Evolutionary conservation across 352 stramenopile genomes (phyloP), one percentile per base, ranked within the genome.

Genomic region (Phytophthora megakarya): DNA sequence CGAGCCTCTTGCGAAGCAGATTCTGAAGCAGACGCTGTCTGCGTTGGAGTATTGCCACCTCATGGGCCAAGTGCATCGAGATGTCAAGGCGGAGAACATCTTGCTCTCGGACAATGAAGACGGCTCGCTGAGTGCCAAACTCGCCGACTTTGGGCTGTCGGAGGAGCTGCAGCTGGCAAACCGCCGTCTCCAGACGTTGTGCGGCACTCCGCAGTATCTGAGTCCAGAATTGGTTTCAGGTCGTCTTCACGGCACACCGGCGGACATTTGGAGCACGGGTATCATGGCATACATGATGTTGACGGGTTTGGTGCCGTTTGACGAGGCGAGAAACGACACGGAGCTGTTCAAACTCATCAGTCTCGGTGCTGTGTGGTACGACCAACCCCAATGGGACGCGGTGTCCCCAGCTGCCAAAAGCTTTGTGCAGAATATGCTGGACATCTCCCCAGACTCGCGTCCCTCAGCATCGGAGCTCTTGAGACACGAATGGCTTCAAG

Each of bases 141-240:
- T 97, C 28, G 88, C 88, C 0, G 90, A 97, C 70, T 97, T 97
- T 78, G 90, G 90, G 0, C 67, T 97, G 12, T 90, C 84, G n/a
- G 95, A 84, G 64, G 80, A 98, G 68, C 83, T 97, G 23, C 84
- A 97, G 50, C 84, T 95, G 44, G 87, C 84, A 16, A 91, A 93
- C 79, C 86, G 76, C 8, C 82, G 80, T 43, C 85, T 98, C 15
- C 89, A 89, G 23, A 95, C 95, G 23, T 84, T 97, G 63, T 99
- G 96, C 72, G 96, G 96, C 42, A 99, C 96, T 32, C 96, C 96
- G 6, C 95, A 97, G 44, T 99, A 98, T 76, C 80, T 98, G 32
- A 97, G 95, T n/a, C 94, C 96, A 1, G 96, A 99, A 78, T 97
- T 98, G 72, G 78, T 98, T 10, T 88, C 93, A 44, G 89, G 93